A percentile compares a stretch with the other conserved stretches of the same genome.
phyloP scores from a whole-genome alignment of 2,329 filamentous ascomycete genomes.

The Penicillium digitatum region DNA sequence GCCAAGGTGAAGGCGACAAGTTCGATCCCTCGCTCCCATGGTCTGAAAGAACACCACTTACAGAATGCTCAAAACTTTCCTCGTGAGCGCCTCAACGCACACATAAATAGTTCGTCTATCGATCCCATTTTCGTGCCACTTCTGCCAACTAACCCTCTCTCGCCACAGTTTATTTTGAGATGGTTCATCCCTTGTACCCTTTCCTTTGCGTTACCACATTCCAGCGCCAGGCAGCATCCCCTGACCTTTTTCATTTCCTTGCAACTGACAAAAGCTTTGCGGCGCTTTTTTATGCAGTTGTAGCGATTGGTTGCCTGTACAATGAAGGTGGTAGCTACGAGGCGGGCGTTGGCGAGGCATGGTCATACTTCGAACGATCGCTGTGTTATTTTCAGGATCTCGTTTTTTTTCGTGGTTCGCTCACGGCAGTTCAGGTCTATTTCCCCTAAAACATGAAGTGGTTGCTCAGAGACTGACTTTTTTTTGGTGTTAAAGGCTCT shows the following conservation, averaged over 20 bases:
- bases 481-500: background rate
- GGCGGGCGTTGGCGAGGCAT: background rate
- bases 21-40: background rate
- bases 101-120: background rate
- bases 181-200: background rate
- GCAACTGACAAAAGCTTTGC: background rate
- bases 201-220: background rate
- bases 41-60: background rate
- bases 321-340: background rate
- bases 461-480: background rate
- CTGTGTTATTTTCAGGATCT: background rate
- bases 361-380: background rate
- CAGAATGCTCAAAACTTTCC: background rate
- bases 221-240: background rate
- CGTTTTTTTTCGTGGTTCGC: background rate
- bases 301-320: background rate
- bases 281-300: background rate
- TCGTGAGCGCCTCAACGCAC: background rate
- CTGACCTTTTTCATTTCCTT: background rate
- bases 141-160: background rate
- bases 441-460: background rate
- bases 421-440: background rate
- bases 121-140: background rate
- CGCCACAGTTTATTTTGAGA: background rate
- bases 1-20: background rate